Base-by-base conservation (phyloP, 768 basidiomycete genomes). In the Auricularia heimuer region DNA sequence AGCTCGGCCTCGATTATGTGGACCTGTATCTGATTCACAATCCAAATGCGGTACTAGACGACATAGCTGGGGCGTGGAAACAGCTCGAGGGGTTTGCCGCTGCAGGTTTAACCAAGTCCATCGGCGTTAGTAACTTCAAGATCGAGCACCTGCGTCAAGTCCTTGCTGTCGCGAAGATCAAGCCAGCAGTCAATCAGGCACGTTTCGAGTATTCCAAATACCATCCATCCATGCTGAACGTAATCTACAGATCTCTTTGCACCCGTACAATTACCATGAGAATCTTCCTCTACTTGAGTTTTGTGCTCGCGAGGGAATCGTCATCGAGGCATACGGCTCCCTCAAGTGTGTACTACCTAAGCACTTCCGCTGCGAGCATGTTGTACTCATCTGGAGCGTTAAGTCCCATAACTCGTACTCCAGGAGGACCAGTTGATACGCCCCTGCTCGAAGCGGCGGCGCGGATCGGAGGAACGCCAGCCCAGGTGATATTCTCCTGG, bases 101-200 rank as follows among this genome's bases (percentile, higher is more conserved):
- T 42, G 76, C 75, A 10, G 77, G 78, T 0, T 68, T 78, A 1
- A 69, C 77, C 1, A 80, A 73, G 77, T 79, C 62, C 71, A 87
- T 88, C 63, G 88, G 88, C 18, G 86, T 91, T 64, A 85, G 84
- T 75, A 90, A 90, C 73, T 89, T 86, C 72, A 71, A 70, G 3
- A 67, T 87, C 37, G 71, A 77, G 1, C 74, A 85, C 61, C 76
- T 91, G 18, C 76, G 87, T 69, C 72, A 72, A 3, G 67, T 90
- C 3, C 63, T 85, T 63, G 81, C 81, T 68, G 71, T 73, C 0
- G 84, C 85, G 0, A 77, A 74, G 42, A 73, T 86, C 68, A 82
- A 79, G 44, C 89, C 89, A 3, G 85, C 83, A 1, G 87, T 87
- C 47, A 89, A 92, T 70, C 89, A 91, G 77, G 88, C 85, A n/a